Conservation (phyloP, 2,329 filamentous ascomycete species). For the Colletotrichum plurivorum region DNA sequence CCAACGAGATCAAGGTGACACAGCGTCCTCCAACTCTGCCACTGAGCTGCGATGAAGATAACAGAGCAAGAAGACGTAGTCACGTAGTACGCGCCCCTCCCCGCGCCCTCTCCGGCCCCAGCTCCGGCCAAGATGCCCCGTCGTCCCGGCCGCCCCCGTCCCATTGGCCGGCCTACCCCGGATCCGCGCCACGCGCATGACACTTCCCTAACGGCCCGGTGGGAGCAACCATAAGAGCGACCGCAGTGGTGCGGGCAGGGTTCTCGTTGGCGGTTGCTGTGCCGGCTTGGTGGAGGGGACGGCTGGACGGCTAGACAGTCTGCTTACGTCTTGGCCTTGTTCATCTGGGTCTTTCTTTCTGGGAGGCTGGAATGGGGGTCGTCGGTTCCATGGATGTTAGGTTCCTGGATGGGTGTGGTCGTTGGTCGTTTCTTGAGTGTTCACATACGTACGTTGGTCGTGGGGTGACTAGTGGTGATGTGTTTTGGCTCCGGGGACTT, state of each 20-base stretch:
- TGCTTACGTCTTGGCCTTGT: background rate
- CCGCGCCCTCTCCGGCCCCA: background rate
- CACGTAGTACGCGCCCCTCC: too few species aligned
- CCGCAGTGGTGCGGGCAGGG: too few species aligned
- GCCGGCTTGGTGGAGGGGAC: background rate
- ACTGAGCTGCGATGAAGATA: too few species aligned
- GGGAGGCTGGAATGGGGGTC: conserved; percentile 8
- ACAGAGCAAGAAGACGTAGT: too few species aligned
- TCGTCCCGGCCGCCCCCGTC: conserved; percentile 7
- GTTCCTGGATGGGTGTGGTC: too few species aligned
- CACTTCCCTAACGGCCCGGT: conserved; percentile 3
- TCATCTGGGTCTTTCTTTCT: background rate
- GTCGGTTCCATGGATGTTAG: too few species aligned
- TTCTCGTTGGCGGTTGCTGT: too few species aligned
- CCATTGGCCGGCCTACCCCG: conserved; percentile 9
- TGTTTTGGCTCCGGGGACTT: background rate
- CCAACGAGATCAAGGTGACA: too few species aligned
- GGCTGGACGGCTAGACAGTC: background rate
- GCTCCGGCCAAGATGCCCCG: conserved; percentile 15
- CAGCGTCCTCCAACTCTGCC: too few species aligned
- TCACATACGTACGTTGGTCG: too few species aligned
- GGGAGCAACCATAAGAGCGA: background rate
- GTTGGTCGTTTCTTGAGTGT: too few species aligned
- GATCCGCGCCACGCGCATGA: conserved; percentile 18
- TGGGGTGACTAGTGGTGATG: background rate